A percentile compares a stretch with the other conserved stretches of the same genome.
Evolutionary conservation across 495 filamentous ascomycete species (phyloP).

Genomic region (Xylaria castorea): DNA sequence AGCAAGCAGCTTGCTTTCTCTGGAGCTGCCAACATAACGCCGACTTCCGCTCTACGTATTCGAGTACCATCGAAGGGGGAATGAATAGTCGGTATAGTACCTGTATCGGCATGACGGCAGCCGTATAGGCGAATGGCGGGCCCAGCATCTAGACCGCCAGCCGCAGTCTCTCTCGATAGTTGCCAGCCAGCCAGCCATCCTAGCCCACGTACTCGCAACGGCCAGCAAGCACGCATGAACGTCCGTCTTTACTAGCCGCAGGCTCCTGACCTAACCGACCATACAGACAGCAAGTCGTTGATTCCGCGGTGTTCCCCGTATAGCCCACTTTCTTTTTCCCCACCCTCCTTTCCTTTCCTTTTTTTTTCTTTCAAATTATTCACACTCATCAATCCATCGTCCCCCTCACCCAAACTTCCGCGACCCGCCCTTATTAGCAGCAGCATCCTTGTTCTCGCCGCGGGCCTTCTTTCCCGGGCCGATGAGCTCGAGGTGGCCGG

Average conservation of each 20-base stretch:
- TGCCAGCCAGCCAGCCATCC: neutral
- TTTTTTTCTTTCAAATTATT: neutral
- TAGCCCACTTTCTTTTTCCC: too few relatives aligned
- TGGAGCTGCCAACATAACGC: neutral
- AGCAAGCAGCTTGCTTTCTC: neutral
- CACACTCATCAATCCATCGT: too few relatives aligned
- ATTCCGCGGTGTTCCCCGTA: too few relatives aligned
- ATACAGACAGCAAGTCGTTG: too few relatives aligned
- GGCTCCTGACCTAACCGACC: too few relatives aligned
- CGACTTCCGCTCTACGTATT: neutral
- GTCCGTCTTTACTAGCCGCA: too few relatives aligned
- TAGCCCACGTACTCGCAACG: neutral
- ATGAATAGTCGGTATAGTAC: neutral
- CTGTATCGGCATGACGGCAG: neutral
- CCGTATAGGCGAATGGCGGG: neutral
- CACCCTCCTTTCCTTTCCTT: neutral
- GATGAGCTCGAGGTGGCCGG: constrained; percentile 57
- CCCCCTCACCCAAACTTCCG: constrained; percentile 56
- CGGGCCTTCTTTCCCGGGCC: constrained; percentile 47
- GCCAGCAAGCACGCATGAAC: too few relatives aligned
- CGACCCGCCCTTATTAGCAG: constrained; percentile 53
- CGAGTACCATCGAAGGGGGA: neutral
- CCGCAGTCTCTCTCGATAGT: too few relatives aligned
- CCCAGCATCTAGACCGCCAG: neutral
- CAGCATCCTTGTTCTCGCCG: constrained; percentile 37